These are phyloP conservation scores for Vitis hybrid DNA, from an alignment of 177 flowering plant genomes.

Conservation along the genomic window DNA sequence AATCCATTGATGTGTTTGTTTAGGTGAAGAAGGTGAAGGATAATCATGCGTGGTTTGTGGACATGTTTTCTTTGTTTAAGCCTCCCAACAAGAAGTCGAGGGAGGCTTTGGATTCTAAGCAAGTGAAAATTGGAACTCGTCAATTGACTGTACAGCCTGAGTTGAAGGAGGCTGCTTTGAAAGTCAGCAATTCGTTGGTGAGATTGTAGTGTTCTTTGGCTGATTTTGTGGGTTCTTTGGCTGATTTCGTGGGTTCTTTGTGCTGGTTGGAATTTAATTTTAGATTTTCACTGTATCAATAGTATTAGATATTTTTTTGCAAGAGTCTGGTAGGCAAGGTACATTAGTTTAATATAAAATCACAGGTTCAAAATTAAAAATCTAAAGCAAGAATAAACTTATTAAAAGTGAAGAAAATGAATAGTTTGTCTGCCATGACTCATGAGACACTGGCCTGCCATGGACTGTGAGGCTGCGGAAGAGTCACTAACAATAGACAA, in stretches of 20 bases:
- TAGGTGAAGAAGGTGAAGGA: slow-evolving; percentile 66
- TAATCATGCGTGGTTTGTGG: slow-evolving; percentile 71
- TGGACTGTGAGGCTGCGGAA: too few species aligned
- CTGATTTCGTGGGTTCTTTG: background rate
- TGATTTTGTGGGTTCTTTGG: slow-evolving; percentile 21
- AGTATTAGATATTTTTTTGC: too few species aligned
- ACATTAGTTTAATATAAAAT: too few species aligned
- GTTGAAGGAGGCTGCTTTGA: slow-evolving; percentile 60
- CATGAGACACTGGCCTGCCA: too few species aligned
- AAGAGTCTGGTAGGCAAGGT: too few species aligned
- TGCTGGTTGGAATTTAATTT: background rate
- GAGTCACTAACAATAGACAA: too few species aligned
- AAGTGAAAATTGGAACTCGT: slow-evolving; percentile 55
- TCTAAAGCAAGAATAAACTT: too few species aligned
- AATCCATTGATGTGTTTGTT: slow-evolving; percentile 3
- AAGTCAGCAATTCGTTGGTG: slow-evolving; percentile 37
- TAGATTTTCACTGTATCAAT: too few species aligned
- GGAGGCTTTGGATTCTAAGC: slow-evolving; percentile 58
- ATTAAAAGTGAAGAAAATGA: too few species aligned
- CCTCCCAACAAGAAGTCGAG: slow-evolving; percentile 66
- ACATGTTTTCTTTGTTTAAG: slow-evolving; percentile 54
- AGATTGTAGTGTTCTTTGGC: slow-evolving; percentile 24
- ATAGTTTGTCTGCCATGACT: too few species aligned
- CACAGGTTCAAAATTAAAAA: too few species aligned
- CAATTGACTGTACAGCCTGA: slow-evolving; percentile 47